Conservation (phyloP, 129 eudicot species). For the Flaveria linearis region DNA sequence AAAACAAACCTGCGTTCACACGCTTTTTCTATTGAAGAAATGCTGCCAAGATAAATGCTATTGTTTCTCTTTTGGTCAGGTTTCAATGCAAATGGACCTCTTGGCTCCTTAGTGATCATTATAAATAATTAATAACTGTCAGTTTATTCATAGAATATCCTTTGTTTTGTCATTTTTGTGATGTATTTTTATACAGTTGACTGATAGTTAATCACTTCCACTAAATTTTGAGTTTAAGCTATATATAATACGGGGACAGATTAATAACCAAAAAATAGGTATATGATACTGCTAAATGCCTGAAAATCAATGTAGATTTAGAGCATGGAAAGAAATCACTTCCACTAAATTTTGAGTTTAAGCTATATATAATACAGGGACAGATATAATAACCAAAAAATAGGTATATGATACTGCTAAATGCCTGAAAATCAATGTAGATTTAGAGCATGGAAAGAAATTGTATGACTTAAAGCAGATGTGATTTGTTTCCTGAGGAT, state of each 20-base stretch:
- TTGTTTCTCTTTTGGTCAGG: not conserved
- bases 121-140: not conserved
- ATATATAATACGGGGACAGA: not conserved
- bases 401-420: not conserved
- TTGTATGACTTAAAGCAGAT: not conserved
- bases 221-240: not conserved
- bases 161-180: conserved; percentile 2
- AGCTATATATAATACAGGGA: too few relatives aligned
- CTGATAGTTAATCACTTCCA: not conserved
- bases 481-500: conserved; percentile 1
- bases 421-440: not conserved
- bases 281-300: not conserved
- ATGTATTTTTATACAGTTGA: not conserved
- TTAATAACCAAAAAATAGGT: conserved; percentile 16
- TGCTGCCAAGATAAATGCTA: not conserved
- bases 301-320: not conserved
- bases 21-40: not conserved
- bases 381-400: conserved; percentile 7
- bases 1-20: not conserved
- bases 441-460: not conserved
- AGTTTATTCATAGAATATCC: not conserved
- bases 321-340: conserved; percentile 4
- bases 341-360: too few relatives aligned
- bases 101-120: not conserved
- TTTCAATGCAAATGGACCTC: not conserved